A percentile compares a stretch with the other conserved stretches of the same genome.
These are phyloP conservation scores for Canna indica DNA, from an alignment of 176 grass and related monocot species.

Conservation along the genomic window DNA sequence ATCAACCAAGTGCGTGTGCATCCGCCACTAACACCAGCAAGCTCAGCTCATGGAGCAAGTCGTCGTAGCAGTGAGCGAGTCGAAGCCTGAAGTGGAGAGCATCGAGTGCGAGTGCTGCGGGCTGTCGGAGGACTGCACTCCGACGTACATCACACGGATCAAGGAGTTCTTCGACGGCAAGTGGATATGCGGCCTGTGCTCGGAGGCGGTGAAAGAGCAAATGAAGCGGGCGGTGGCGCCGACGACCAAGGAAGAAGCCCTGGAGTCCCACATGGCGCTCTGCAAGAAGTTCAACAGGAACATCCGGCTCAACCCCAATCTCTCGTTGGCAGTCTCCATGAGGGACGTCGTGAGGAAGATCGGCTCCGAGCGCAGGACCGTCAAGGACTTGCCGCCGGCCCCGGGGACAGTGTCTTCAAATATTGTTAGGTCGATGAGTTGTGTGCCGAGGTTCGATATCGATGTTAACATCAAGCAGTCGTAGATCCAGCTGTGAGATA, in stretches of 20 bases:
- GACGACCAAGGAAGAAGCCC: constrained; percentile 3
- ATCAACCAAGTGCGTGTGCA: no score
- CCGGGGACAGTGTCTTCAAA: neutral
- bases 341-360: constrained; percentile 19
- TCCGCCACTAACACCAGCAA: no score
- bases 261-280: constrained; percentile 17
- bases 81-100: neutral
- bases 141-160: constrained; percentile 9
- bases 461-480: neutral
- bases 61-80: neutral
- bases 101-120: constrained; percentile 22
- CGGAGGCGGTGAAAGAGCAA: constrained; percentile 20
- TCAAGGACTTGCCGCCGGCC: no score
- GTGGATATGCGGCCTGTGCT: constrained; percentile 26
- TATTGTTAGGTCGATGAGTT: constrained; percentile 6
- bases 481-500: neutral
- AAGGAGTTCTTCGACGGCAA: constrained; percentile 12
- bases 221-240: neutral
- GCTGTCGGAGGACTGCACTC: constrained; percentile 25
- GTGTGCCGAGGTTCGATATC: constrained; percentile 1
- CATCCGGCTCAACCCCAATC: constrained; percentile 16
- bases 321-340: constrained; percentile 20
- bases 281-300: constrained; percentile 19
- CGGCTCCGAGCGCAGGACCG: constrained; percentile 15
- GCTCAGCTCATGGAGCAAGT: neutral